Conservation (phyloP, 1,284 basidiomycete species). For the Cutaneotrichosporon dermatis region DNA sequence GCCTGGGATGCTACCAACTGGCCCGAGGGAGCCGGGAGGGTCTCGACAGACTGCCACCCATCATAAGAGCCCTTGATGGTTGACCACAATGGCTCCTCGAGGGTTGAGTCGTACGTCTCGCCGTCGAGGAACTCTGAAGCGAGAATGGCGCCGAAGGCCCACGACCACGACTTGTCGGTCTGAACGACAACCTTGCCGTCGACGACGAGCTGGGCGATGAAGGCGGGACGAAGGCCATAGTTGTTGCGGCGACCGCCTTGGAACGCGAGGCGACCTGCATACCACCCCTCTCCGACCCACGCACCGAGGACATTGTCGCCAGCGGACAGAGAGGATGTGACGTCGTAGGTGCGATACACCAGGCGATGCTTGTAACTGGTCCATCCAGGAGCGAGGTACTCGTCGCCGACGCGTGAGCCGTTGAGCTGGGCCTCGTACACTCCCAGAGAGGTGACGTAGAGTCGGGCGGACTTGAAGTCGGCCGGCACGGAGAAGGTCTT, state of each 20-base stretch:
- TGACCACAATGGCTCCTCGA: no score
- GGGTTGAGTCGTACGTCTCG: conserved; percentile 24
- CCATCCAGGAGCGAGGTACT: conserved; percentile 42
- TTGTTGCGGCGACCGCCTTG: conserved; percentile 22
- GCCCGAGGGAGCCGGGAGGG: conserved; percentile 15
- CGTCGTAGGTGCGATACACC: conserved; percentile 36
- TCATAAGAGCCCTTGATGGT: conserved; percentile 8
- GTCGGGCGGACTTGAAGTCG: conserved; percentile 9
- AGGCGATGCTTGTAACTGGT: conserved; percentile 34
- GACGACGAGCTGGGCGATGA: conserved; percentile 33
- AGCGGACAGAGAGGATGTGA: conserved; percentile 15
- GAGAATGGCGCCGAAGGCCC: conserved; percentile 18
- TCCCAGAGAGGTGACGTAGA: conserved; percentile 42
- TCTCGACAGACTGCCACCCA: conserved; percentile 13
- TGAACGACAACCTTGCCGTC: conserved; percentile 17
- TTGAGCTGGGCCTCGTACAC: conserved; percentile 38
- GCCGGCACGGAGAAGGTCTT: conserved; percentile 17
- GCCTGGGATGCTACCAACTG: conserved; percentile 27
- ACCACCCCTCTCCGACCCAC: conserved; percentile 40
- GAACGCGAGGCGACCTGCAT: conserved; percentile 25
- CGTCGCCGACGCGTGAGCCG: conserved; percentile 33
- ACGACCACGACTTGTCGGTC: conserved; percentile 25
- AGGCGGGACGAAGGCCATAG: conserved; percentile 26
- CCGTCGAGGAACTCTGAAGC: conserved; percentile 37
- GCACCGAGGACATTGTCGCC: conserved; percentile 30